phyloP scores from a whole-genome alignment of 148 eudicot genomes.

The Heliosperma pusillum region DNA sequence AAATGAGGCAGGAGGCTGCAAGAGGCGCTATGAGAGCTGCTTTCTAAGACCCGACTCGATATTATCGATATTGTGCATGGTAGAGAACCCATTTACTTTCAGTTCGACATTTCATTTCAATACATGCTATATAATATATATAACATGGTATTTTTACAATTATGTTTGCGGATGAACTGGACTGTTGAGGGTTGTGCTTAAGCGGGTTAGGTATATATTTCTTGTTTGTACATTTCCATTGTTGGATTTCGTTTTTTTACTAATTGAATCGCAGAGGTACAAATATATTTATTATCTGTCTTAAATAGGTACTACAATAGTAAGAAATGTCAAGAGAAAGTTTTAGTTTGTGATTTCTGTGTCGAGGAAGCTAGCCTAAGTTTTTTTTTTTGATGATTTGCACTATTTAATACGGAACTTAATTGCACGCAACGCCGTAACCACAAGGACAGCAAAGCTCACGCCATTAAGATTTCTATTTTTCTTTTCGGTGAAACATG shows the following conservation, averaged over 20 bases:
- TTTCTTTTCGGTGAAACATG: too few relatives aligned
- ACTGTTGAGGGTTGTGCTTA: conserved; percentile 11
- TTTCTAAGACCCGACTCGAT: conserved; percentile 27
- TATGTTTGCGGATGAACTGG: conserved; percentile 4
- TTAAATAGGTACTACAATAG: too few relatives aligned
- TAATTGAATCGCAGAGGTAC: not conserved
- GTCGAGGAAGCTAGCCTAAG: too few relatives aligned
- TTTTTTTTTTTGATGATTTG: too few relatives aligned
- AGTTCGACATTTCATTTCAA: conserved; percentile 15
- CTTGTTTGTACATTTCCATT: conserved; percentile 12
- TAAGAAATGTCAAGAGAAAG: not conserved
- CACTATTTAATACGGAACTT: too few relatives aligned
- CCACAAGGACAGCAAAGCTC: too few relatives aligned
- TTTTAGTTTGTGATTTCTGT: not conserved
- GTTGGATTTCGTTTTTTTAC: not conserved
- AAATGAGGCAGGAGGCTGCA: conserved; percentile 66
- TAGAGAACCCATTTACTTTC: conserved; percentile 16
- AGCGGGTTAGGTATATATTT: conserved; percentile 22
- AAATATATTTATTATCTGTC: too few relatives aligned
- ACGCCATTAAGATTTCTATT: too few relatives aligned
- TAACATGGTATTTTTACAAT: conserved; percentile 13
- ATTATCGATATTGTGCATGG: conserved; percentile 25
- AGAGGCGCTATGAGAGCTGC: conserved; percentile 68
- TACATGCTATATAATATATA: conserved; percentile 12
- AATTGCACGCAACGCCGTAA: too few relatives aligned